Percentiles rank a stretch among this genome's conserved stretches.
Conservation (phyloP, 371 early-diverging fungal genomes). For the Dentiscutata heterogama region DNA sequence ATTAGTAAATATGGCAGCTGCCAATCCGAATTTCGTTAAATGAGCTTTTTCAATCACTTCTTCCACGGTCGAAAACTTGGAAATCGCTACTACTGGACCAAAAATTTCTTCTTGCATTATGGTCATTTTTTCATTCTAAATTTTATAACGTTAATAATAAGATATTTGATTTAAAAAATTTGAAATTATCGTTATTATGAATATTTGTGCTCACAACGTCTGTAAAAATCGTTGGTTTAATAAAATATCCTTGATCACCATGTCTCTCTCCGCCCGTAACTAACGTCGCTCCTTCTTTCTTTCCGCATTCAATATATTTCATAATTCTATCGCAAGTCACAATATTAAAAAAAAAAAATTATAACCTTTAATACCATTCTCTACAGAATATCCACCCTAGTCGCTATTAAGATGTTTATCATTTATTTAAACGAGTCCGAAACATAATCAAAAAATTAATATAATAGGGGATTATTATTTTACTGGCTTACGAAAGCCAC, state of each 20-base stretch:
- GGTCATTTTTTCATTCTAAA: constrained; percentile 61
- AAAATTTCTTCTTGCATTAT: constrained; percentile 91
- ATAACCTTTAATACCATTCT: too few species aligned
- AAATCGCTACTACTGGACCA: constrained; percentile 89
- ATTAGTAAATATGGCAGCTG: constrained; percentile 85
- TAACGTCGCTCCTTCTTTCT: constrained; percentile 68
- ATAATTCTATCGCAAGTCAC: constrained; percentile 21
- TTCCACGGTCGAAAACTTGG: constrained; percentile 77
- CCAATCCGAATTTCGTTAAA: constrained; percentile 84
- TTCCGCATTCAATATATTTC: constrained; percentile 60
- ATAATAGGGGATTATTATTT: too few species aligned
- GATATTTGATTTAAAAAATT: background rate
- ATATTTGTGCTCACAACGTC: constrained; percentile 57
- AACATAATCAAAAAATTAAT: too few species aligned
- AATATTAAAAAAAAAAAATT: too few species aligned
- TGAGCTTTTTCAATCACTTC: constrained; percentile 85
- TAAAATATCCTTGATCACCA: constrained; percentile 78
- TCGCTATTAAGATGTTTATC: too few species aligned
- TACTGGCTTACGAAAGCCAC: too few species aligned
- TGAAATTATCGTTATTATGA: too few species aligned
- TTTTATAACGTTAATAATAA: background rate
- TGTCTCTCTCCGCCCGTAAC: constrained; percentile 76
- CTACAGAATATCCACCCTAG: too few species aligned
- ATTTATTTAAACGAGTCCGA: too few species aligned
- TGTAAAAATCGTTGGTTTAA: constrained; percentile 82